Evolutionary conservation across 2,329 filamentous ascomycete species (phyloP), one percentile per base, ranked within the genome.

Genomic region (Diplodia sapinea): DNA sequence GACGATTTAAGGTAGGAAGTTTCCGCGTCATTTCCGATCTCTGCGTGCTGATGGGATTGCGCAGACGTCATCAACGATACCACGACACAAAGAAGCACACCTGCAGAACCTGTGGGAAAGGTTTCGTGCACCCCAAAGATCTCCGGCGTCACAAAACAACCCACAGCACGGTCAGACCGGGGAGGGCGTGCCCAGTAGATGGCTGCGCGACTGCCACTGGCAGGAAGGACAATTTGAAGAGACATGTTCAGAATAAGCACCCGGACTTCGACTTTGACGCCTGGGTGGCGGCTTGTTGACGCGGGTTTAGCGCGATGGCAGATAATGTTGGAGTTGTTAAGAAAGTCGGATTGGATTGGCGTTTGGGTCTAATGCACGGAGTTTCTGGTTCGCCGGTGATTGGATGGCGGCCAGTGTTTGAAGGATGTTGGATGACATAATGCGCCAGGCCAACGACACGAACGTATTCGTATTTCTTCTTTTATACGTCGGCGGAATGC

Each of bases 91-190:
- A 38, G 15, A 66, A 51, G 29, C 49, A 57, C 12, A 29, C 13
- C 2, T 57, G 47, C 31, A 5, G 11, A 3, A 2, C 9, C 4
- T 66, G 64, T 54, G 64, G 55, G 29, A 29, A 38, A 26, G 36
- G 54, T 8, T 66, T 66, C 9, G 64, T 66, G 9, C 55, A 66
- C 31, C 64, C 64, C 17, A 66, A 66, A 12, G 64, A 66, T 40
- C 64, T 66, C 31, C 47, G 40, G 17, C 64, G 64, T 9, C 64
- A 66, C 23, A 12, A 52, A 29, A 38, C 36, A 6, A 66, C 52
- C 12, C 64, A 66, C 23, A 49, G 40, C 8, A 12, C 40, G 23
- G 23, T 11, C 15, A 33, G 12, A 2, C 8, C 31, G 9, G n/a
- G 26, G 2, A 17, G 20, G 17, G 31, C 29, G 4, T 66, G 64